Evolutionary conservation across 1,284 basidiomycete species (phyloP).

Genomic region (Tilletia indica): DNA sequence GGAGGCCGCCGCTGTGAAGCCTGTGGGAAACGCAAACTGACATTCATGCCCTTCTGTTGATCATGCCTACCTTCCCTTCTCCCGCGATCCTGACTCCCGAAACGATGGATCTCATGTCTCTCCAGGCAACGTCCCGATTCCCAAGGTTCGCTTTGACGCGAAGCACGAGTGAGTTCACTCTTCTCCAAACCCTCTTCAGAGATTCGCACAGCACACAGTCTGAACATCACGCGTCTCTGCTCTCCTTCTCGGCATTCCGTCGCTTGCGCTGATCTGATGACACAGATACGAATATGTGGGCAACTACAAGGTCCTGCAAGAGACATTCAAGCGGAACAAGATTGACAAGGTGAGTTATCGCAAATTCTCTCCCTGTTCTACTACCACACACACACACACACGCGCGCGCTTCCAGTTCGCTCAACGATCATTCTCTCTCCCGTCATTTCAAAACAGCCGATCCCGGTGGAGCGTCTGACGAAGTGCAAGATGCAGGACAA

Average conservation of each 20-base stretch:
- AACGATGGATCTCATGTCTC: background rate
- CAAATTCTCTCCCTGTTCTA: too few relatives aligned
- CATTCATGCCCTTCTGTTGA: too few relatives aligned
- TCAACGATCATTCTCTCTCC: background rate
- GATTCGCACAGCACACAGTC: too few relatives aligned
- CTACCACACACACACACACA: too few relatives aligned
- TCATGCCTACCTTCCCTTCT: too few relatives aligned
- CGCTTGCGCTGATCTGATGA: too few relatives aligned
- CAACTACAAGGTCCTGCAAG: constrained; percentile 91
- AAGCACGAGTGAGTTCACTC: constrained; percentile 78
- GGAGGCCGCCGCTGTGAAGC: too few relatives aligned
- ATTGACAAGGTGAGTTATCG: constrained; percentile 77
- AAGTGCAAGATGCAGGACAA: constrained; percentile 99
- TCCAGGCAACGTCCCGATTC: constrained; percentile 48
- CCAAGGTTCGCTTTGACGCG: constrained; percentile 49
- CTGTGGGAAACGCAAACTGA: too few relatives aligned
- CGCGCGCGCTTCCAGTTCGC: background rate
- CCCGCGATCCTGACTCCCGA: background rate
- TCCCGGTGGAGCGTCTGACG: constrained; percentile 84
- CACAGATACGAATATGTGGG: constrained; percentile 88
- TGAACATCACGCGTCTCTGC: too few relatives aligned
- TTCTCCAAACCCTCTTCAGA: too few relatives aligned
- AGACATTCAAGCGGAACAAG: constrained; percentile 62
- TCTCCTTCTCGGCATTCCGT: too few relatives aligned
- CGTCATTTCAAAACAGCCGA: constrained; percentile 66